Evolutionary conservation across 352 stramenopile genomes (phyloP).

Genomic region (Elongisporangium anandrum): DNA sequence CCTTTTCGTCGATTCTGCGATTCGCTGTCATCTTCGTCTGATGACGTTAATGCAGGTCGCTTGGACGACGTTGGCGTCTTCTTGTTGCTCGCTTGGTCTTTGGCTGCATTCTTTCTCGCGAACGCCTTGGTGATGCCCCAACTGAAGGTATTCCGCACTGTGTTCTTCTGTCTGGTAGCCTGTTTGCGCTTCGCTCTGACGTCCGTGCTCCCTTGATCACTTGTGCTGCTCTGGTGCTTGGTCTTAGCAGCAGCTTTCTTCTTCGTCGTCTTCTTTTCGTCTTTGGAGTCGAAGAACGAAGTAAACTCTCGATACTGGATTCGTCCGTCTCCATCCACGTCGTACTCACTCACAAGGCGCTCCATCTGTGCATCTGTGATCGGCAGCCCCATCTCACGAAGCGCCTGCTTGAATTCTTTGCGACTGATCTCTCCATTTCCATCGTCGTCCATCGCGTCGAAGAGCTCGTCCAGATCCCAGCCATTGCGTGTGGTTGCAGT

Average conservation of each 20-base stretch:
- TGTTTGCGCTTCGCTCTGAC: slow-evolving; percentile 9
- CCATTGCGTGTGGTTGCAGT: slow-evolving; percentile 26
- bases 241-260: slow-evolving; percentile 6
- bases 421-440: slow-evolving; percentile 47
- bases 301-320: slow-evolving; percentile 65
- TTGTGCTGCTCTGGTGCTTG: slow-evolving; percentile 6
- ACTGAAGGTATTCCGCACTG: slow-evolving; percentile 62
- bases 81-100: slow-evolving; percentile 5
- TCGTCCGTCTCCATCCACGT: slow-evolving; percentile 48
- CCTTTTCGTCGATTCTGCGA: slow-evolving; percentile 6
- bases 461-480: slow-evolving; percentile 52
- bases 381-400: slow-evolving; percentile 60
- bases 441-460: slow-evolving; percentile 56
- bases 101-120: slow-evolving; percentile 38
- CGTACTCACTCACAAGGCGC: slow-evolving; percentile 62
- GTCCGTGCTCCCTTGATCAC: slow-evolving; percentile 13
- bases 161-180: slow-evolving; percentile 28
- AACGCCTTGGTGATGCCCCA: slow-evolving; percentile 73
- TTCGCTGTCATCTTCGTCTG: slow-evolving; percentile 5
- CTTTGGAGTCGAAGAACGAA: slow-evolving; percentile 25
- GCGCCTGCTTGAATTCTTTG: slow-evolving; percentile 46
- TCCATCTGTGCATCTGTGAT: slow-evolving; percentile 62
- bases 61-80: slow-evolving; percentile 3
- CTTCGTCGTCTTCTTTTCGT: slow-evolving; percentile 13
- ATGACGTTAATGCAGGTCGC: slow-evolving; percentile 7